Base-by-base conservation (phyloP, 176 grass and related monocot species). In the Poa pratensis region DNA sequence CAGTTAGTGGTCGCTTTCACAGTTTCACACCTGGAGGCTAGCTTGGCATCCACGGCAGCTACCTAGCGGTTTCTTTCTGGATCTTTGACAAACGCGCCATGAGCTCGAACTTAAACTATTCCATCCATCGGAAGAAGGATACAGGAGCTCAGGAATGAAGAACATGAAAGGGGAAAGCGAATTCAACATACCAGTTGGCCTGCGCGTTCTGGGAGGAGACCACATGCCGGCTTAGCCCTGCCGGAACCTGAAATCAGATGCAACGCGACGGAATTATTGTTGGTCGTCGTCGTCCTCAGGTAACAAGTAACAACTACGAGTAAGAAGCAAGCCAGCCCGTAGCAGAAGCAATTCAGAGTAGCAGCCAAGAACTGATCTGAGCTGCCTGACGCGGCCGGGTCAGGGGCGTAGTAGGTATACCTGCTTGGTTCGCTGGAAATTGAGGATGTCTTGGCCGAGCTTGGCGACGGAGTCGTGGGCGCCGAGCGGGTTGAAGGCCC, bases 191-290 rank as follows among this genome's bases (percentile, higher is more conserved):
- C 96, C 96, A 99, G 40, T 99, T 99, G 54, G 90, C 88, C 78
- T 96, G 96, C 59, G 96, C 90, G 82, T 89, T 96, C 87, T 94
- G 90, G 54, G 96, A 96, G 51, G 96, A 94, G 75, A 90, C 91
- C 0, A 99, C 96, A 66, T 92, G 88, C 57, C 89, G 83, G 81
- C 75, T 85, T 4, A 99, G 84, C 74, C 80, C 91, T 3, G 94
- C 93, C 0, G 96, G 96, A 13, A 99, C 90, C 93, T 97, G 61
- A 69, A 62, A 18, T 13, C 18, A 35, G 39, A 14, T 19, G 70
- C 9, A 73, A 51, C 69, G 10, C 76, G 57, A 16, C 79, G 8
- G 9, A 7, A 72, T 62, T 15, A 63, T 1, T 12, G 4, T 10
- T 23, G 9, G 7, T 60, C 12, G 60, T 15, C 23, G 22, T 61